Base-by-base conservation (phyloP, 83 land plant species). In the Thuja plicata region DNA sequence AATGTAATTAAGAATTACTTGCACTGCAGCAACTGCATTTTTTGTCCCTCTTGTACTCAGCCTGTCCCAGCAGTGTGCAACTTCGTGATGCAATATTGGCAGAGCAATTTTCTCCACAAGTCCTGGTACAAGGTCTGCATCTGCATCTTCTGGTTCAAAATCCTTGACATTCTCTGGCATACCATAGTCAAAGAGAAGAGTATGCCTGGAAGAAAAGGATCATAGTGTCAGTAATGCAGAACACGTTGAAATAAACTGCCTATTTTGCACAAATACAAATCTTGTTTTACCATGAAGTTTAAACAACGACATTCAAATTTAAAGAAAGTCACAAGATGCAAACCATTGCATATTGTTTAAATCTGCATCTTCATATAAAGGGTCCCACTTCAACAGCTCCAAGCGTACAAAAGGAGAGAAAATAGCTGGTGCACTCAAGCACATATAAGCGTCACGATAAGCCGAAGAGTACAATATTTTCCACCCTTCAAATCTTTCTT, bases 311-410 rank as follows among this genome's bases (percentile, higher is more conserved):
- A 48, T 30, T 48, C 8, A 50, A 15, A 50, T 40, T 30, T 34
- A 5, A 84, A 32, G 60, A 13, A 43, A 27, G 41, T 35, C 5
- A 79, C 5, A 30, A 77, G 71, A 46, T 71, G 52, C 89, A 48
- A 89, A 96, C 99, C 99, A 98, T 30, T 94, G 88, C 99, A 98
- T 98, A 85, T 91, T 93, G 84, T 87, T 84, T 84, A 98, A 96
- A 70, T 97, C 99, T 17, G 88, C 89, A 73, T 92, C 91, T 77
- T 92, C 94, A 91, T 94, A 91, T 17, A 98, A 96, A 2, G 99
- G 99, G 88, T 98, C 99, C 99, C 99, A 98, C 87, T 96, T 95
- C 81, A 98, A 89, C 76, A 98, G 96, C 89, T 98, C 99, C 89
- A 98, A 86, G 34, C 99, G 95, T 81, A 98, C 98, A 91, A 95